These are phyloP conservation scores for Aurantiochytrium sp. DNA, from an alignment of 108 stramenopile species.

Conservation along the genomic window DNA sequence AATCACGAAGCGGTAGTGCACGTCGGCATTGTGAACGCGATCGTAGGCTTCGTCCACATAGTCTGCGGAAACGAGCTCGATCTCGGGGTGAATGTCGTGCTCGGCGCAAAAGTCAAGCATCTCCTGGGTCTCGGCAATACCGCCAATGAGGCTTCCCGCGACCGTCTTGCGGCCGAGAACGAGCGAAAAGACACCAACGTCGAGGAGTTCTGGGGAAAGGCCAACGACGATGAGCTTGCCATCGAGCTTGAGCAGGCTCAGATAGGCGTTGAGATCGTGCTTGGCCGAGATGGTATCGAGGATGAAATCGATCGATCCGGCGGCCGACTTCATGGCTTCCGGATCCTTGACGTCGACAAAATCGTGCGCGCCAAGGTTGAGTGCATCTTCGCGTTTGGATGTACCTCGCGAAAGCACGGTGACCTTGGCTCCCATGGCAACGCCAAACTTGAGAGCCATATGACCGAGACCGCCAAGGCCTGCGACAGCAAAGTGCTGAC, in stretches of 20 bases:
- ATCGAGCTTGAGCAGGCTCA: constrained; percentile 29
- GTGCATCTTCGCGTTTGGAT: constrained; percentile 39
- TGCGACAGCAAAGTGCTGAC: constrained; percentile 43
- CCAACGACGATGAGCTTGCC: constrained; percentile 42
- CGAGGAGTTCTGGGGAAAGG: constrained; percentile 22
- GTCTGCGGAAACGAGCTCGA: constrained; percentile 30
- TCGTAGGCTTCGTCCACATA: not conserved
- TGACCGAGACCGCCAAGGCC: constrained; percentile 62
- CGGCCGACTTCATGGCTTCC: constrained; percentile 28
- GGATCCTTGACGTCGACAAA: constrained; percentile 10
- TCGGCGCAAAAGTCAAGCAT: constrained; percentile 54
- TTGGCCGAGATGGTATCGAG: constrained; percentile 42
- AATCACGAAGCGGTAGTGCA: constrained; percentile 13
- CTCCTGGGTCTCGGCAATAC: constrained; percentile 48
- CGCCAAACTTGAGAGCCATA: constrained; percentile 51
- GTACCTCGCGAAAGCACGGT: constrained; percentile 39
- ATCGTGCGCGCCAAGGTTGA: constrained; percentile 33
- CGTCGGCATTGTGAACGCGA: not conserved
- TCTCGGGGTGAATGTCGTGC: constrained; percentile 43
- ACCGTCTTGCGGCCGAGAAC: constrained; percentile 8
- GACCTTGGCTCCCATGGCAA: constrained; percentile 43
- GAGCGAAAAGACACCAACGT: constrained; percentile 19
- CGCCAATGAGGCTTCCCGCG: constrained; percentile 48
- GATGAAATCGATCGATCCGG: constrained; percentile 41
- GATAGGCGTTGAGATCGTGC: constrained; percentile 32